Evolutionary conservation across 192 early-diverging fungal species (phyloP), one percentile per base, ranked within the genome.

Genomic region (Entophlyctis luteolus): DNA sequence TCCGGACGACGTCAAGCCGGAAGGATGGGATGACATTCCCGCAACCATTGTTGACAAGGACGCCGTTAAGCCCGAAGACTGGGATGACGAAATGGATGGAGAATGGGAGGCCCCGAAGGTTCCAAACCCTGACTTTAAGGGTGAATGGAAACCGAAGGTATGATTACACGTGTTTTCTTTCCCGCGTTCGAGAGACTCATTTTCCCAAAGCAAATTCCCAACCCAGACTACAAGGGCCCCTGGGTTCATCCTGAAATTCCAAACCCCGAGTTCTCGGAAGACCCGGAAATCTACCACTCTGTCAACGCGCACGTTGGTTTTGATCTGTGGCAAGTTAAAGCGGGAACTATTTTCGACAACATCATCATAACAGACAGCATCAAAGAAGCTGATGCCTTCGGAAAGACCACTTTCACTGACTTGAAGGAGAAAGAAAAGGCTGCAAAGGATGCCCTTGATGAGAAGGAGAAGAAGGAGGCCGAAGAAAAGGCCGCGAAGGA

Each of bases 61-160:
- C 1, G 91, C 91, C 50, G 73, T 70, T 50, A 91, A 91, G 79
- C 93, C 94, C 35, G 91, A 89, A 57, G 92, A 95, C 72, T 97
- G 93, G 93, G 73, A 80, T 48, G 79, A 81, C 16, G 78, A 79
- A n/a, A 63, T 68, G 69, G 76, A 83, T 58, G 81, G 81, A 34
- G 75, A 78, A 31, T 83, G 80, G 80, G 72, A 79, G 59, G 46
- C 65, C 1, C 65, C 80, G 29, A 73, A 68, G 56, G 68, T 82
- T 36, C 46, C 32, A 28, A 83, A 83, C 68, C 81, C 81, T 22
- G 71, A 77, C 0, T 83, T 59, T 48, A 78, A 79, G 65, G 81
- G 80, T 10, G 69, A 69, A 22, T 55, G 54, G 54, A 55, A 55
- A 34, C 31, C 54, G 27, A 33, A n/a, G n/a, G n/a, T 12, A 47